Evolutionary conservation across 2,329 filamentous ascomycete genomes (phyloP).

Genomic region (Aciculosporium take): DNA sequence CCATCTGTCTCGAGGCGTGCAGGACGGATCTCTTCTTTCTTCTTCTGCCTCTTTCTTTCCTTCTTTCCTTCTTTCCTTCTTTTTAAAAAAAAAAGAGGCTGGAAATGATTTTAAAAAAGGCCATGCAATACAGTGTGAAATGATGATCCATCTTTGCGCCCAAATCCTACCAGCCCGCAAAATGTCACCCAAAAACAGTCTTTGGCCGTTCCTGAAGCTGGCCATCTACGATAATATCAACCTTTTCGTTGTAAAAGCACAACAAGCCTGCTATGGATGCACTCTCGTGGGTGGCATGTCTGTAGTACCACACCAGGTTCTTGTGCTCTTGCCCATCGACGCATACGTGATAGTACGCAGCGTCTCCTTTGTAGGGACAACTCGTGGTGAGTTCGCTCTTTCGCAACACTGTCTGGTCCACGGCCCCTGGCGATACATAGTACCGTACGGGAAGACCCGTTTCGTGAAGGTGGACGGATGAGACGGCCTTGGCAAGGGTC

Average conservation of each 20-base stretch:
- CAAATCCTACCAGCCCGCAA: background rate
- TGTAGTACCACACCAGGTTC: conserved; percentile 50
- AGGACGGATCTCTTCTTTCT: background rate
- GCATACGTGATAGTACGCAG: conserved; percentile 44
- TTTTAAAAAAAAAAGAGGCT: background rate
- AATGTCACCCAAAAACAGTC: conserved; percentile 2
- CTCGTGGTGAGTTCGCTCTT: conserved; percentile 37
- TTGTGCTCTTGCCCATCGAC: conserved; percentile 28
- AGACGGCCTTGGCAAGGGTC: conserved; percentile 30
- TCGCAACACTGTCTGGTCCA: conserved; percentile 30
- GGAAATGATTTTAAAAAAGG: background rate
- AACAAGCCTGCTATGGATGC: conserved; percentile 38
- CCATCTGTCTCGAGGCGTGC: background rate
- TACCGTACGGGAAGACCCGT: conserved; percentile 44
- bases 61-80: background rate
- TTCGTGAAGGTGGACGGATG: conserved; percentile 42
- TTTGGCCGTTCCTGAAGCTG: conserved; percentile 6
- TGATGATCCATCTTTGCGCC: background rate
- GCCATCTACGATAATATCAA: conserved; percentile 47
- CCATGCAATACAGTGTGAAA: background rate
- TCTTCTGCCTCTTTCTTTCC: background rate
- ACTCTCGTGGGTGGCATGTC: conserved; percentile 41
- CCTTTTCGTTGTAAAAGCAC: conserved; percentile 57
- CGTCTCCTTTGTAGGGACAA: conserved; percentile 56
- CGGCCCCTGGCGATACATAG: conserved; percentile 40